A percentile compares a stretch with the other conserved stretches of the same genome.
Evolutionary conservation across 805 yeast species (phyloP).

Genomic region (Zygosaccharomyces siamensis): DNA sequence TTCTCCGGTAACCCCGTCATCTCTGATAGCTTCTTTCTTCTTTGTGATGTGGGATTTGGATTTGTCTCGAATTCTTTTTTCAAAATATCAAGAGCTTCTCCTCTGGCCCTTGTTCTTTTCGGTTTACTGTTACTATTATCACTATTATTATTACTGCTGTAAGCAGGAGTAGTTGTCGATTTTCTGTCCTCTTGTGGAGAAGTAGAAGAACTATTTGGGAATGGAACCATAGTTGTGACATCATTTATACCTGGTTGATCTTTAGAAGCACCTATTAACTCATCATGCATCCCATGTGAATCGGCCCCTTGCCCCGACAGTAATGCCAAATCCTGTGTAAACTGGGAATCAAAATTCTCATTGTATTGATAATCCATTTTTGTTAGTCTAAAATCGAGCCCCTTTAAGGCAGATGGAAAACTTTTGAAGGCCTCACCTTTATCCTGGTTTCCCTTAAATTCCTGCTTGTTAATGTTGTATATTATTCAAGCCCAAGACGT

Average conservation of each 20-base stretch:
- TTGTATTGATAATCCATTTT: slow-evolving; percentile 10
- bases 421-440: background rate
- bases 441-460: background rate
- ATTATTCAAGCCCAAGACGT: background rate
- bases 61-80: slow-evolving; percentile 65
- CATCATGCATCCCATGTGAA: background rate
- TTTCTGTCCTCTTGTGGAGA: slow-evolving; percentile 1
- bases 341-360: slow-evolving; percentile 14
- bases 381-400: background rate
- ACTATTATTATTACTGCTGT: slow-evolving; percentile 9
- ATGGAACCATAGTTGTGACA: background rate
- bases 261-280: background rate
- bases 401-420: background rate
- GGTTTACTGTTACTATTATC: slow-evolving; percentile 21
- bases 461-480: background rate
- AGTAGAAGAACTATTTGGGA: background rate
- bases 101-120: slow-evolving; percentile 69
- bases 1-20: slow-evolving; percentile 80
- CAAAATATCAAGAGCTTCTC: slow-evolving; percentile 67
- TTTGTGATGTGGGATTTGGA: slow-evolving; percentile 71
- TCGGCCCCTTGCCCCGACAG: slow-evolving; percentile 9
- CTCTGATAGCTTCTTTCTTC: slow-evolving; percentile 62
- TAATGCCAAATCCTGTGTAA: slow-evolving; percentile 10
- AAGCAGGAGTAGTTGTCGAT: slow-evolving; percentile 2
- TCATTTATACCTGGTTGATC: background rate